Conservation (phyloP, 2,329 filamentous ascomycete genomes). For the Talaromyces sp. region DNA sequence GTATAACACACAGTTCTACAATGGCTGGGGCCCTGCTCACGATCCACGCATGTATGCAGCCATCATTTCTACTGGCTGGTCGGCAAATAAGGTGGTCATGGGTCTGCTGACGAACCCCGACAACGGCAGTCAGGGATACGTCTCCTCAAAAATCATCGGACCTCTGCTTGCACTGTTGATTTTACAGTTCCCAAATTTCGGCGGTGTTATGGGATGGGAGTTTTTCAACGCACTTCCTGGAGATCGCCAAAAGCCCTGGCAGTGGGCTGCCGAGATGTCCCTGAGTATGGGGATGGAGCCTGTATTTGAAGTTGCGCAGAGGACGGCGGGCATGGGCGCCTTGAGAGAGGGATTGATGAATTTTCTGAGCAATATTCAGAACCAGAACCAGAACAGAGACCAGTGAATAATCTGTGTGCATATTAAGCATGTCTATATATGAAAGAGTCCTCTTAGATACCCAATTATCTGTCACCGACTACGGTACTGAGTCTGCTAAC, state of each 20-base stretch:
- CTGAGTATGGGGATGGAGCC: slow-evolving; percentile 40
- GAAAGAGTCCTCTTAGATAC: background rate
- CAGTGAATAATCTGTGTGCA: background rate
- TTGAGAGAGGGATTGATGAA: slow-evolving; percentile 28
- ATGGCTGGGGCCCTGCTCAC: slow-evolving; percentile 70
- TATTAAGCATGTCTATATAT: background rate
- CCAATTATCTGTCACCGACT: background rate
- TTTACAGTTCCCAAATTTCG: slow-evolving; percentile 63
- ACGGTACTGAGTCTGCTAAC: background rate
- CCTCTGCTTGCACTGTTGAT: slow-evolving; percentile 54
- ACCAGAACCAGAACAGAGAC: slow-evolving; percentile 21
- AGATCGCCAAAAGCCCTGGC: slow-evolving; percentile 59
- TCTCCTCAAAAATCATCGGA: slow-evolving; percentile 54
- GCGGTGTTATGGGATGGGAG: slow-evolving; percentile 92
- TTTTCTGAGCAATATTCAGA: slow-evolving; percentile 17
- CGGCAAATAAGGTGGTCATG: slow-evolving; percentile 66
- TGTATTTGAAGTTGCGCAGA: slow-evolving; percentile 27
- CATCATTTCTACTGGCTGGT: slow-evolving; percentile 57
- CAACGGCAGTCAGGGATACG: slow-evolving; percentile 62
- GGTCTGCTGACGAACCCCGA: slow-evolving; percentile 73
- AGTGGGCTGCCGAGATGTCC: slow-evolving; percentile 70
- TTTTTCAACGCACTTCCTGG: slow-evolving; percentile 79
- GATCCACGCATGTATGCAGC: slow-evolving; percentile 40
- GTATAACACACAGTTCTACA: slow-evolving; percentile 94
- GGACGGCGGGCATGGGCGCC: slow-evolving; percentile 20